These are phyloP conservation scores for Tympanopsis confertula DNA, from an alignment of 2,329 filamentous ascomycete species.

Conservation along the genomic window DNA sequence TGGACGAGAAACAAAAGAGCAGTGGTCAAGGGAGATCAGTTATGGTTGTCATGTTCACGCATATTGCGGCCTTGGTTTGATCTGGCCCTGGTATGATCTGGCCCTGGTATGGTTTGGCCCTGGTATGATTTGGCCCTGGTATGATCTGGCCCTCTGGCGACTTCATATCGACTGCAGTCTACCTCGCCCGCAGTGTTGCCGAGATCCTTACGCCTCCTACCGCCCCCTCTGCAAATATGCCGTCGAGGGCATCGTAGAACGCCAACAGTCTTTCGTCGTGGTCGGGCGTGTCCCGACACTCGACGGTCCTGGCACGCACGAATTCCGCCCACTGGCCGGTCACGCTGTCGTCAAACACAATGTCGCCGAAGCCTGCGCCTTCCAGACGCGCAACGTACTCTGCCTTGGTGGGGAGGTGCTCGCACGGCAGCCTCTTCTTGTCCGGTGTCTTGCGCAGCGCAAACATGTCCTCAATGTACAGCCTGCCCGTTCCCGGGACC, in stretches of 20 bases:
- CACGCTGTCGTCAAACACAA: slow-evolving; percentile 7
- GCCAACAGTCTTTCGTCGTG: slow-evolving; percentile 4
- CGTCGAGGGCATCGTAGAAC: slow-evolving; percentile 8
- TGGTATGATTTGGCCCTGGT: too few relatives aligned
- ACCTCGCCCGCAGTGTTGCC: not conserved
- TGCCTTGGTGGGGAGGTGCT: slow-evolving; percentile 5
- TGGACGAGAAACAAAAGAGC: too few relatives aligned
- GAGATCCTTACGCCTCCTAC: slow-evolving; percentile 6
- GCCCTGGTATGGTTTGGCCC: too few relatives aligned
- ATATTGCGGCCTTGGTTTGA: too few relatives aligned
- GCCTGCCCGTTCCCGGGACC: slow-evolving; percentile 3
- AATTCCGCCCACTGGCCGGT: slow-evolving; percentile 7
- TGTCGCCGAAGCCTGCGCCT: slow-evolving; percentile 6
- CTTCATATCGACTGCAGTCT: too few relatives aligned
- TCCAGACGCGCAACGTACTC: slow-evolving; percentile 6
- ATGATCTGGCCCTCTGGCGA: too few relatives aligned
- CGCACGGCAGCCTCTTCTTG: slow-evolving; percentile 5
- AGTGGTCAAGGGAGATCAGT: too few relatives aligned
- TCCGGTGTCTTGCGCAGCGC: slow-evolving; percentile 3
- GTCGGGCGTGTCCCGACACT: slow-evolving; percentile 3
- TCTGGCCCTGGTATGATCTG: too few relatives aligned
- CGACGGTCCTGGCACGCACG: slow-evolving; percentile 6
- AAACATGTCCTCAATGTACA: slow-evolving; percentile 11
- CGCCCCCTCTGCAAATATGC: slow-evolving; percentile 5
- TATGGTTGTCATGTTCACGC: too few relatives aligned